These are phyloP conservation scores for Nakazawaea siamensis DNA, from an alignment of 805 yeast genomes.

Conservation along the genomic window DNA sequence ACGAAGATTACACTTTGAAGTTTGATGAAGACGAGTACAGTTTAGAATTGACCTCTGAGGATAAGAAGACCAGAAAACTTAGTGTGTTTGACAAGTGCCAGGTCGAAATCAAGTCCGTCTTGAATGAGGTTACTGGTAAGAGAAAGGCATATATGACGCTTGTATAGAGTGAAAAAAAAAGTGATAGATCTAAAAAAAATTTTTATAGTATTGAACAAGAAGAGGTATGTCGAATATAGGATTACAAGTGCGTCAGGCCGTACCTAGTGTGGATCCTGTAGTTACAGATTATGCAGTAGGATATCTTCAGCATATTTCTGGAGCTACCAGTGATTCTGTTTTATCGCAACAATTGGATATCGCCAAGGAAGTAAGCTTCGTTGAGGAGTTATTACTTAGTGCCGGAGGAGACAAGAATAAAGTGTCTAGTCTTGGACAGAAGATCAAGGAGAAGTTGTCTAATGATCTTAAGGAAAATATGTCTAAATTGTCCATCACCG, in stretches of 20 bases:
- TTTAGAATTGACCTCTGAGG: conserved; percentile 42
- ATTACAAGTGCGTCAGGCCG: conserved; percentile 73
- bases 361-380: conserved; percentile 56
- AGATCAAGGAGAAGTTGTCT: conserved; percentile 38
- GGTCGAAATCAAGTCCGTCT: conserved; percentile 73
- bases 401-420: conserved; percentile 74
- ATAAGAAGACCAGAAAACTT: conserved; percentile 31
- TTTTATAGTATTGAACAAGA: no score
- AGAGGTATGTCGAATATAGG: conserved; percentile 30
- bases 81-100: conserved; percentile 77
- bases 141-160: conserved; percentile 77
- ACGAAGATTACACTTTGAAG: conserved; percentile 53
- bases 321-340: conserved; percentile 75
- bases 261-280: conserved; percentile 76
- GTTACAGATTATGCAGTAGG: conserved; percentile 90
- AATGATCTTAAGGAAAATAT: conserved; percentile 56
- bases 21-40: conserved; percentile 76
- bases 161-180: conserved; percentile 22
- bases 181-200: neutral
- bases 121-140: conserved; percentile 86
- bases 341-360: conserved; percentile 65
- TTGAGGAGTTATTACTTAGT: conserved; percentile 55
- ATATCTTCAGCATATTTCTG: conserved; percentile 75
- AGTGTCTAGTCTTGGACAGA: conserved; percentile 38
- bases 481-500: conserved; percentile 69